Percentiles rank a stretch among this genome's conserved stretches.
These are phyloP conservation scores for Geotrichum ghanense DNA, from an alignment of 805 yeast genomes.

Conservation along the genomic window DNA sequence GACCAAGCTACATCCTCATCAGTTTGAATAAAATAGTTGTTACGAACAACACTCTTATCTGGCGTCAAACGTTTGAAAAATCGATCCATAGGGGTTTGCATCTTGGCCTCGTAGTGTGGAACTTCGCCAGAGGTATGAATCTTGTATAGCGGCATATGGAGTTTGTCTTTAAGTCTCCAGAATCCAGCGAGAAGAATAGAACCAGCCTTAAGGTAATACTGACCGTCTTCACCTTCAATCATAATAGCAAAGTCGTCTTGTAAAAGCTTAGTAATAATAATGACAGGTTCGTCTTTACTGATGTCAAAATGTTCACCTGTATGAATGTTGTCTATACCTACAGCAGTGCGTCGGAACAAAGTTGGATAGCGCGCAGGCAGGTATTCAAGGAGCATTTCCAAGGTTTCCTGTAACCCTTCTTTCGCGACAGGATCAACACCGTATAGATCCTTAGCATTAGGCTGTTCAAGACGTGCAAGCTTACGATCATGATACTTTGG, in stretches of 20 bases:
- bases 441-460: constrained; percentile 10
- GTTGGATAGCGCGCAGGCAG: constrained; percentile 50
- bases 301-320: constrained; percentile 40
- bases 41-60: constrained; percentile 56
- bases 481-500: constrained; percentile 41
- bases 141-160: constrained; percentile 40
- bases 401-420: constrained; percentile 44
- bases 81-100: constrained; percentile 54
- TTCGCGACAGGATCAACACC: constrained; percentile 41
- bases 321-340: constrained; percentile 38
- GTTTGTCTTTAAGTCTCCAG: constrained; percentile 56
- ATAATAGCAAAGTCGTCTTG: constrained; percentile 63
- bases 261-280: constrained; percentile 42
- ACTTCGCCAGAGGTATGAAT: constrained; percentile 62
- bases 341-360: constrained; percentile 34
- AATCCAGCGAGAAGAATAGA: constrained; percentile 54
- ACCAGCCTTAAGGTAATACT: constrained; percentile 47
- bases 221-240: constrained; percentile 49
- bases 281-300: constrained; percentile 39
- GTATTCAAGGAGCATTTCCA: constrained; percentile 40
- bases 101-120: constrained; percentile 49
- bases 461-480: constrained; percentile 34
- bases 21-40: constrained; percentile 50
- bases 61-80: constrained; percentile 45
- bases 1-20: constrained; percentile 59